These are phyloP conservation scores for Penicillium odoratum DNA, from an alignment of 495 filamentous ascomycete genomes.

Conservation along the genomic window DNA sequence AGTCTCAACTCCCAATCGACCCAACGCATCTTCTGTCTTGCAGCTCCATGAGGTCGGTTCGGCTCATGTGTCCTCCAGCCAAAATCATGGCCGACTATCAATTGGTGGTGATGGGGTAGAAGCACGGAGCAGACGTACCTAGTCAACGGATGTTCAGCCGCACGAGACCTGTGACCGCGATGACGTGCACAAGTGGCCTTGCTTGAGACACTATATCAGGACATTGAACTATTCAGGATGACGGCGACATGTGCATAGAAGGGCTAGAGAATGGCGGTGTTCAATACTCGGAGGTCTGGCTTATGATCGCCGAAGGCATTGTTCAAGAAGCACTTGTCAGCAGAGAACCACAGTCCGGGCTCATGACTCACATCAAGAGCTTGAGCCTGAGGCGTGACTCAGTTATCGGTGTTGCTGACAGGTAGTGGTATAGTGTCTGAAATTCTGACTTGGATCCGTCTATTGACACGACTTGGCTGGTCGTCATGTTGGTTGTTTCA, in stretches of 20 bases:
- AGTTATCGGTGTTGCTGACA: background rate
- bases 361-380: too few species aligned
- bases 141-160: background rate
- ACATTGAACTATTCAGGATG: background rate
- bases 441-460: background rate
- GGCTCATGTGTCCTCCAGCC: background rate
- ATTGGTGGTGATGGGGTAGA: background rate
- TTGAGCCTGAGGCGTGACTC: background rate
- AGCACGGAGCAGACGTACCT: background rate
- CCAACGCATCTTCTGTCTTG: background rate
- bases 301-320: background rate
- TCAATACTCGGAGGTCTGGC: background rate
- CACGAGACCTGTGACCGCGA: background rate
- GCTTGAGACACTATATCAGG: background rate
- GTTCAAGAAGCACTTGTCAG: background rate
- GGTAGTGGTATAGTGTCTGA: background rate
- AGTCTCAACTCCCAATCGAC: background rate
- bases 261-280: background rate
- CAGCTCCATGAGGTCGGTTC: background rate
- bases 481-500: conserved; percentile 1
- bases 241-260: conserved; percentile 1
- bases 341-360: background rate
- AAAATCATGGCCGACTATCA: background rate
- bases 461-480: background rate
- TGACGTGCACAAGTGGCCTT: conserved; percentile 5